Conservation (phyloP, 1,139 yeast species). For the Pichia sp. region DNA sequence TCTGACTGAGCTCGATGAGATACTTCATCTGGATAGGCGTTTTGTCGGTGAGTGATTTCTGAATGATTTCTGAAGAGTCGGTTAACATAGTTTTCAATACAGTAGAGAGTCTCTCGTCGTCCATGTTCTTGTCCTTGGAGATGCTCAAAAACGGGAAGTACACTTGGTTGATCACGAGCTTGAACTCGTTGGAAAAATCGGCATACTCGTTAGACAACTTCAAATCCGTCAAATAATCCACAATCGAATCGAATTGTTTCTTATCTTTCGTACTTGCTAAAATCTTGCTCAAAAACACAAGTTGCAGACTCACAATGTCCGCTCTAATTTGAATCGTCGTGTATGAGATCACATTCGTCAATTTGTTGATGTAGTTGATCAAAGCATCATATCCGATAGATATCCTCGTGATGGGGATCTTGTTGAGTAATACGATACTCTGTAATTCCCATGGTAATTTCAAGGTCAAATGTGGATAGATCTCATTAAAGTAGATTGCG, state of each 20-base stretch:
- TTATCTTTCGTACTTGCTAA: neutral
- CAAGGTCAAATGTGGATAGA: conserved; percentile 11
- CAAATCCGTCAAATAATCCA: conserved; percentile 1
- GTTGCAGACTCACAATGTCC: conserved; percentile 17
- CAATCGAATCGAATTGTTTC: neutral
- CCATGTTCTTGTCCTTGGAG: neutral
- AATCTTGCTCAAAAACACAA: conserved; percentile 10
- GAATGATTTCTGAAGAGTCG: conserved; percentile 3
- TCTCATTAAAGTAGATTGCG: conserved; percentile 9
- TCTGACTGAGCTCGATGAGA: conserved; percentile 15
- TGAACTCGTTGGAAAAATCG: conserved; percentile 9
- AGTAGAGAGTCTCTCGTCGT: neutral
- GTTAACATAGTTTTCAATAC: neutral
- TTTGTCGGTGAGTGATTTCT: neutral
- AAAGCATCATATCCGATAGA: neutral
- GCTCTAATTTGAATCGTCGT: conserved; percentile 13
- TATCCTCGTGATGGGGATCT: conserved; percentile 7
- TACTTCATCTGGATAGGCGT: conserved; percentile 11
- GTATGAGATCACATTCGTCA: conserved; percentile 3
- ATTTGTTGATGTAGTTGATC: neutral
- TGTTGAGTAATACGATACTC: conserved; percentile 17
- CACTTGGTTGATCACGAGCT: conserved; percentile 4
- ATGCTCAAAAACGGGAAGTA: conserved; percentile 8
- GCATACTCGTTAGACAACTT: conserved; percentile 6
- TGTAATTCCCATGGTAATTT: conserved; percentile 20